Evolutionary conservation across 345 rosid species (phyloP).

Genomic region (Murraya paniculata): DNA sequence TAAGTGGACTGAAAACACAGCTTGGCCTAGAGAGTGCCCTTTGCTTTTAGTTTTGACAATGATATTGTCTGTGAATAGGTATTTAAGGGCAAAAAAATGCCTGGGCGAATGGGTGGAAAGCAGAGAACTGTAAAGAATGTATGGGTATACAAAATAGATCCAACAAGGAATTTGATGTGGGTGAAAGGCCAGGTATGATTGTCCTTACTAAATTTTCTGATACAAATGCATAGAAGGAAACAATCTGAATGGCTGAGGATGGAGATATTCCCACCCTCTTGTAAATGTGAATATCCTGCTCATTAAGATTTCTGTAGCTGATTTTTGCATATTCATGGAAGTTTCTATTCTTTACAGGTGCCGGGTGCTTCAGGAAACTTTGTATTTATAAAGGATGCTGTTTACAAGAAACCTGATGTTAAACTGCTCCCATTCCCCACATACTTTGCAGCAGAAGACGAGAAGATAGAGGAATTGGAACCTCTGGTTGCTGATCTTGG

Average conservation of each 20-base stretch:
- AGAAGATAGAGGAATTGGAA: conserved; percentile 41
- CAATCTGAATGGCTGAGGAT: neutral
- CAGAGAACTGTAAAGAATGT: conserved; percentile 91
- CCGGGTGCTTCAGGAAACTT: conserved; percentile 92
- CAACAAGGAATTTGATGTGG: conserved; percentile 87
- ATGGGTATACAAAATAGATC: conserved; percentile 90
- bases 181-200: conserved; percentile 89
- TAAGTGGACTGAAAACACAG: neutral
- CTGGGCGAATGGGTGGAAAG: conserved; percentile 92
- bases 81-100: conserved; percentile 89
- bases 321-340: neutral
- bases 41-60: conserved; percentile 12
- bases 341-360: conserved; percentile 47
- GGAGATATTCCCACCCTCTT: neutral
- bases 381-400: conserved; percentile 81
- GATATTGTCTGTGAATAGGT: conserved; percentile 44
- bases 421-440: conserved; percentile 89
- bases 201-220: conserved; percentile 10
- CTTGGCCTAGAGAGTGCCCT: conserved; percentile 4
- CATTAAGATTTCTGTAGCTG: neutral
- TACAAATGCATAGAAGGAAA: neutral
- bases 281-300: neutral
- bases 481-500: conserved; percentile 80
- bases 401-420: conserved; percentile 74
- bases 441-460: conserved; percentile 59